A percentile compares a stretch with the other conserved stretches of the same genome.
These are phyloP conservation scores for Pestalotiopsis sp. DNA, from an alignment of 2,329 filamentous ascomycete genomes.

Conservation along the genomic window DNA sequence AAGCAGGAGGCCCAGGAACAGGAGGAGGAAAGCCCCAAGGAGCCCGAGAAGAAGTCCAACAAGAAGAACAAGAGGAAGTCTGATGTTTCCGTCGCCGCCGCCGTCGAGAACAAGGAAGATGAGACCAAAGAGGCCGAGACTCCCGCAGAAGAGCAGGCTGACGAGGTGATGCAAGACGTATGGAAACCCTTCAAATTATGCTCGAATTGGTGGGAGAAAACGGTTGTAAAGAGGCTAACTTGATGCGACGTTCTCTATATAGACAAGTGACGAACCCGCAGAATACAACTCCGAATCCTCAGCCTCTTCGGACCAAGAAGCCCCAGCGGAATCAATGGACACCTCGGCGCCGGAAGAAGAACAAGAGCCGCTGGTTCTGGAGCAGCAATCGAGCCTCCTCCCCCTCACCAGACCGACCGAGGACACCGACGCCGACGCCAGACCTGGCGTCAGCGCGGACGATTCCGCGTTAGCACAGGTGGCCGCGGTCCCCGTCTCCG, in stretches of 20 bases:
- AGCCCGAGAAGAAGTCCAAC: neutral
- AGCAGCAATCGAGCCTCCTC: too few relatives aligned
- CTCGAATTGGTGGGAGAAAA: neutral
- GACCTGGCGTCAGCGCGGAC: too few relatives aligned
- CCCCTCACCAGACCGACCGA: too few relatives aligned
- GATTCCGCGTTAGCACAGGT: too few relatives aligned
- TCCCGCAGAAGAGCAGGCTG: neutral
- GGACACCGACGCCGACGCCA: too few relatives aligned
- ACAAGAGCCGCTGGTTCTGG: too few relatives aligned
- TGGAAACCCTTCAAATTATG: neutral
- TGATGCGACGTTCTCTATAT: neutral
- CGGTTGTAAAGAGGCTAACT: neutral
- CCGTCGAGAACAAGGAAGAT: neutral
- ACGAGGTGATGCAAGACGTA: neutral
- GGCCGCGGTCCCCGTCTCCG: too few relatives aligned
- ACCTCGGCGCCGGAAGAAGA: too few relatives aligned
- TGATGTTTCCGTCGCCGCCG: conserved; percentile 6
- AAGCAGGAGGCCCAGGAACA: neutral
- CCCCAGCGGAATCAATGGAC: too few relatives aligned
- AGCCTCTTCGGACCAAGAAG: too few relatives aligned
- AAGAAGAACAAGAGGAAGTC: neutral
- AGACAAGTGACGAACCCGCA: too few relatives aligned
- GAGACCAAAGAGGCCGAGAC: neutral
- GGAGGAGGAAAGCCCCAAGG: neutral
- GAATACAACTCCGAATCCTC: too few relatives aligned